Evolutionary conservation across 2,329 filamentous ascomycete genomes (phyloP), one percentile per base, ranked within the genome.

Genomic region (Diplodia intermedia): DNA sequence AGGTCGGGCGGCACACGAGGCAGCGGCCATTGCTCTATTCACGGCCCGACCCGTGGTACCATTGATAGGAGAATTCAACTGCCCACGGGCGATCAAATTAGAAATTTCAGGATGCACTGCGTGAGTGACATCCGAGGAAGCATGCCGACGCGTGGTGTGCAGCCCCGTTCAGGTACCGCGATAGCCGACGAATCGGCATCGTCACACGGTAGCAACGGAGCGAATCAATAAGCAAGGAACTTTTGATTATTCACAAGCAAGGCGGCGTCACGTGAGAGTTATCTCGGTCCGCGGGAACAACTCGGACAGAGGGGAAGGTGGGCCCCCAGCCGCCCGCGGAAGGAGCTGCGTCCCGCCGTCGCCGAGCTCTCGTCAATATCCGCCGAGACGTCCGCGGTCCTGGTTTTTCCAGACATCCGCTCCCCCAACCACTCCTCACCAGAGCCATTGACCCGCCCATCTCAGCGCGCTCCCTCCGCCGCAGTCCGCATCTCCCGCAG

Each of bases 391-490:
- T 63, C 43, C 43, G 43, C 43, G 18, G 20, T 47, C n/a, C 43
- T 47, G 43, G 60, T 49, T 63, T 63, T 63, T 63, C 50, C 47
- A 63, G 60, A 63, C 43, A 20, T 26, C 47, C 60, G 38, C 40
- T 29, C 47, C 47, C 43, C 31, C 60, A 63, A 63, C 60, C 43
- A 63, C 60, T 36, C n/a, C 60, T 26, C 36, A 12, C 56, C 20
- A 33, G 26, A 50, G 31, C 66, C 47, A 67, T 65, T 47, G 62
- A 65, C 26, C 47, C 43, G 49, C 31, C 65, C 47, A 60, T 54
- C 56, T 52, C 36, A 54, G 52, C 65, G 53, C 65, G 20, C 50
- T 29, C 54, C 43, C 43, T 40, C 26, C 54, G 65, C 53, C 52
- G 38, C 33, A 29, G 50, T 43, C 53, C 50, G 38, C 63, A 56